A percentile compares a stretch with the other conserved stretches of the same genome.
Evolutionary conservation across 768 basidiomycete genomes (phyloP).

Genomic region (Nevesoporus exiguus): DNA sequence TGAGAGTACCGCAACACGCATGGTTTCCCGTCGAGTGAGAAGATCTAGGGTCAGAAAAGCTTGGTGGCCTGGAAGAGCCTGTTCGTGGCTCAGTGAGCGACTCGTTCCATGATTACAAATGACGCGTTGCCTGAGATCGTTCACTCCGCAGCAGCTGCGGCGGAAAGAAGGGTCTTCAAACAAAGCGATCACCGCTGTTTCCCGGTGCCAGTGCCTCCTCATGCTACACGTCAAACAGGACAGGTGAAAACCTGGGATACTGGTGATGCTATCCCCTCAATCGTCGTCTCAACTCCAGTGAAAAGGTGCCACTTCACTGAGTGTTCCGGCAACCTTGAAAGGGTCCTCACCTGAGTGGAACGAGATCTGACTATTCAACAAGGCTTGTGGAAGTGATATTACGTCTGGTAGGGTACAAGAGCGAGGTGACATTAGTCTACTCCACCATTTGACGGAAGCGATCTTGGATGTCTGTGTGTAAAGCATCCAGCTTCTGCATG

Average conservation of each 20-base stretch:
- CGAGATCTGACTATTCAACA: background rate
- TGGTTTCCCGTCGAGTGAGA: slow-evolving; percentile 3
- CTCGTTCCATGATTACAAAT: background rate
- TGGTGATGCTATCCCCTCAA: no score
- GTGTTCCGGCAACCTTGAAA: background rate
- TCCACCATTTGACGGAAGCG: slow-evolving; percentile 87
- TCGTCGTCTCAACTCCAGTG: no score
- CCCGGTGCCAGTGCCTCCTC: no score
- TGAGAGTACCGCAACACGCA: slow-evolving; percentile 12
- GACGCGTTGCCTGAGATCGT: background rate
- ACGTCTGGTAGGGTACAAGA: slow-evolving; percentile 22
- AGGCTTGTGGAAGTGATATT: slow-evolving; percentile 16
- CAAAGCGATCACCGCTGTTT: background rate
- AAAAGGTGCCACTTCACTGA: background rate
- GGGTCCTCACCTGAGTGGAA: background rate
- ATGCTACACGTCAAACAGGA: background rate
- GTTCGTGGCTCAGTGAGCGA: no score
- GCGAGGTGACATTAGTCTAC: slow-evolving; percentile 36
- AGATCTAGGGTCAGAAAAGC: background rate
- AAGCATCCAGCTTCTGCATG: slow-evolving; percentile 73
- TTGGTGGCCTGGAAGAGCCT: background rate
- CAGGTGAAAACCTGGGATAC: no score
- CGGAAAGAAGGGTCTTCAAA: background rate
- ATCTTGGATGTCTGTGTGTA: slow-evolving; percentile 86
- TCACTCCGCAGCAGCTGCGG: slow-evolving; percentile 7